A percentile compares a stretch with the other conserved stretches of the same genome.
phyloP scores from a whole-genome alignment of 2,329 filamentous ascomycete species.

The Erysiphe pulchra region DNA sequence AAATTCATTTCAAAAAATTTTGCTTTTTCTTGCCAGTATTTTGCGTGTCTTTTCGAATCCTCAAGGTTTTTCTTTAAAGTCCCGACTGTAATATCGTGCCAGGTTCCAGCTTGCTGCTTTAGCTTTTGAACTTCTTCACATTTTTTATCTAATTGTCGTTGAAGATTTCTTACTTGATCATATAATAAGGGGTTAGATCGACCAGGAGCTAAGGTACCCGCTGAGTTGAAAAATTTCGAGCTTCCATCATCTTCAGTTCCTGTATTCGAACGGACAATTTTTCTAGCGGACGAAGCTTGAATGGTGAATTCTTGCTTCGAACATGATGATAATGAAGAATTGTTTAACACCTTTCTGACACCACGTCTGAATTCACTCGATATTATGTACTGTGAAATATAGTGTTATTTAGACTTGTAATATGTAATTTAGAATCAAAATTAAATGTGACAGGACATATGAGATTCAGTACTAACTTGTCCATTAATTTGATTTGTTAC shows the following conservation, averaged over 20 bases:
- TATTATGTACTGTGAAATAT: not conserved
- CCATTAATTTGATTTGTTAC: not conserved
- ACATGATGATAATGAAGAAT: not conserved
- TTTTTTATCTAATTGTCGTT: constrained; percentile 20
- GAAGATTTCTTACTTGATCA: constrained; percentile 23
- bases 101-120: constrained; percentile 20
- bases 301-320: not conserved
- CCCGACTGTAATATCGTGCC: constrained; percentile 19
- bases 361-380: not conserved
- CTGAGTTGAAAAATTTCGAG: not conserved
- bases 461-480: not conserved
- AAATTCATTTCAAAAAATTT: constrained; percentile 23
- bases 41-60: constrained; percentile 17
- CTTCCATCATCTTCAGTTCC: too few relatives aligned
- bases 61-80: constrained; percentile 23
- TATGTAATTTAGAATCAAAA: not conserved
- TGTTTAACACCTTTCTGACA: not conserved
- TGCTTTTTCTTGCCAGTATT: constrained; percentile 28
- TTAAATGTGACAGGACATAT: not conserved
- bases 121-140: constrained; percentile 22
- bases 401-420: not conserved
- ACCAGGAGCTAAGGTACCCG: constrained; percentile 1
- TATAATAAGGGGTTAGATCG: constrained; percentile 17
- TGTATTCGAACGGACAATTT: constrained; percentile 1
- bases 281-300: not conserved